Evolutionary conservation across 1,284 basidiomycete species (phyloP).

Genomic region (Xanthoconium separans): DNA sequence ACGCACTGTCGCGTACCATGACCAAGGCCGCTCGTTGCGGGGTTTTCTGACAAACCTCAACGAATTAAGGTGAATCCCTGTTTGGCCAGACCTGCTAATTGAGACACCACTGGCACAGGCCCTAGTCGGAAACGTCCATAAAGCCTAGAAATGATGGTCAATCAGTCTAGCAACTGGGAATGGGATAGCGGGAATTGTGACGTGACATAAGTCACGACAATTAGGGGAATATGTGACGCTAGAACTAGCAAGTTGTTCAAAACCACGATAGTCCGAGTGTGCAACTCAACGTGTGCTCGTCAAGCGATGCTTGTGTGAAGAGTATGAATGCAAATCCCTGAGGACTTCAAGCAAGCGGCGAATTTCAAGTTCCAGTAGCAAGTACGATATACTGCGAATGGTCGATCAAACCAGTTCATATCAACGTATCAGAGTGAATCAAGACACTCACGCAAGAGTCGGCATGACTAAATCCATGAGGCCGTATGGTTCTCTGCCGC

Average conservation of each 20-base stretch:
- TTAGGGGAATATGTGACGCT: slow-evolving; percentile 33
- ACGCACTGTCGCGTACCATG: background rate
- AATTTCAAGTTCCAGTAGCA: slow-evolving; percentile 1
- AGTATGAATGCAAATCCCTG: slow-evolving; percentile 14
- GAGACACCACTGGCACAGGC: slow-evolving; percentile 6
- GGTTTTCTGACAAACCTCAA: background rate
- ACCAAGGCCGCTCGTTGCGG: background rate
- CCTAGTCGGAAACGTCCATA: background rate
- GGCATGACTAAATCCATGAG: slow-evolving; percentile 10
- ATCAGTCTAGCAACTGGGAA: background rate
- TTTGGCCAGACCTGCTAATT: slow-evolving; percentile 10
- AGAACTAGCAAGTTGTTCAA: slow-evolving; percentile 30
- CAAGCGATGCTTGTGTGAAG: slow-evolving; percentile 31
- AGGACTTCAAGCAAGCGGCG: slow-evolving; percentile 12
- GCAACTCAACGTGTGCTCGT: slow-evolving; percentile 32
- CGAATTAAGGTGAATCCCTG: slow-evolving; percentile 6
- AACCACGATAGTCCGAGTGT: slow-evolving; percentile 26
- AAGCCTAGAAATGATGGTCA: background rate
- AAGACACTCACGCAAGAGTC: slow-evolving; percentile 30
- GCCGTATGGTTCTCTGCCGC: background rate
- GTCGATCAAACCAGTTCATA: slow-evolving; percentile 7
- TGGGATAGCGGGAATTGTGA: slow-evolving; percentile 18
- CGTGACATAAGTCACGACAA: slow-evolving; percentile 28
- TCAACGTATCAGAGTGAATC: slow-evolving; percentile 28
- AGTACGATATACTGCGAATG: background rate